A percentile compares a stretch with the other conserved stretches of the same genome.
Conservation (phyloP, 2,329 filamentous ascomycete species). For the Phialophora macrospora region DNA sequence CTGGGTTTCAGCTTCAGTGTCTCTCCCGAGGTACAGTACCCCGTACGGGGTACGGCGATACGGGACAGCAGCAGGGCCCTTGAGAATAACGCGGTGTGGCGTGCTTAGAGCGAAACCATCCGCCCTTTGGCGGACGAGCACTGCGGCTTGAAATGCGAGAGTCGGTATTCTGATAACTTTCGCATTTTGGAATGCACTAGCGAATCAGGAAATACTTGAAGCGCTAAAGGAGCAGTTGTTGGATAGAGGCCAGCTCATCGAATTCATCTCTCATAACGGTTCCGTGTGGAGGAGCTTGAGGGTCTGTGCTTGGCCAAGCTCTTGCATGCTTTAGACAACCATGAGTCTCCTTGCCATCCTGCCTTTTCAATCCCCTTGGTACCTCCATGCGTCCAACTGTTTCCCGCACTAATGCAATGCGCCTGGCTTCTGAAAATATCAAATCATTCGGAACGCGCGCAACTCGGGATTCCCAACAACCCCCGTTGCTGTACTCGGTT, state of each 20-base stretch:
- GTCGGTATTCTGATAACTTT: neutral
- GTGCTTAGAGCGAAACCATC: neutral
- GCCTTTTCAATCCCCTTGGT: neutral
- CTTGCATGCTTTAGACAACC: neutral
- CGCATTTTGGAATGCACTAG: neutral
- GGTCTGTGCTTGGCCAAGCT: neutral
- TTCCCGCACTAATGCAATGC: neutral
- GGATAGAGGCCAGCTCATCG: neutral
- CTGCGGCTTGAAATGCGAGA: neutral
- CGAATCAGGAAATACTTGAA: neutral
- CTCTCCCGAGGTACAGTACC: neutral
- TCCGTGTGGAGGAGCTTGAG: neutral
- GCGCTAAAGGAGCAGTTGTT: neutral
- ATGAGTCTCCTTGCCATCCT: neutral
- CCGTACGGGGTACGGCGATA: neutral
- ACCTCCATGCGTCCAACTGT: neutral
- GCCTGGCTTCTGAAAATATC: constrained; percentile 1
- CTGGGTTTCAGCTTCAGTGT: neutral
- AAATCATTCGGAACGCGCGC: neutral
- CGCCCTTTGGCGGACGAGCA: too few species aligned
- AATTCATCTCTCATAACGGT: neutral
- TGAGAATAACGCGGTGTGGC: neutral
- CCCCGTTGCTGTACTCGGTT: neutral
- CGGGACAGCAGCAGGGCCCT: neutral
- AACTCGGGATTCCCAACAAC: neutral